Conservation (phyloP, 2,329 filamentous ascomycete species). For the Nothophaeocryptopus gaeumannii region DNA sequence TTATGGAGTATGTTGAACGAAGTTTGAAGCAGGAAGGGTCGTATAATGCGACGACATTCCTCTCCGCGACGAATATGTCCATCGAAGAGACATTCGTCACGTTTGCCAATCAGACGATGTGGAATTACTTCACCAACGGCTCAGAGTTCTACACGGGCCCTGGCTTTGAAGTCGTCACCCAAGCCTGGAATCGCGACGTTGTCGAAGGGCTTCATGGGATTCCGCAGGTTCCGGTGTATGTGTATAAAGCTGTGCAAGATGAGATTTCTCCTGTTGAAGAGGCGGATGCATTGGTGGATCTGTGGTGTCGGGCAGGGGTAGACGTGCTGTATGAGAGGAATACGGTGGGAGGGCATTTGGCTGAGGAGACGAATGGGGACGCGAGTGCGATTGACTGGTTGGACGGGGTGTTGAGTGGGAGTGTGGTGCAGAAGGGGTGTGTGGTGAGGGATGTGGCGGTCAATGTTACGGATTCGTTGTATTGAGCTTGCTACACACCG, state of each 20-base stretch:
- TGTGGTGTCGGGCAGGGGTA: slow-evolving; percentile 40
- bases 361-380: slow-evolving; percentile 36
- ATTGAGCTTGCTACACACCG: not conserved
- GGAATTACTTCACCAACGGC: slow-evolving; percentile 40
- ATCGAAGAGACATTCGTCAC: not conserved
- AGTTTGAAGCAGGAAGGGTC: too few species aligned
- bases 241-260: slow-evolving; percentile 50
- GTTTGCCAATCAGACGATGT: slow-evolving; percentile 33
- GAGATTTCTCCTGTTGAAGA: slow-evolving; percentile 42
- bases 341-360: slow-evolving; percentile 39
- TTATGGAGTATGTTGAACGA: slow-evolving; percentile 5
- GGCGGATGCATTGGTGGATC: slow-evolving; percentile 42
- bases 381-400: slow-evolving; percentile 30
- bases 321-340: slow-evolving; percentile 45
- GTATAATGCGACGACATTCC: not conserved
- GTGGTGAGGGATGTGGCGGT: slow-evolving; percentile 20
- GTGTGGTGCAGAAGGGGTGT: slow-evolving; percentile 16
- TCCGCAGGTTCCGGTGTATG: slow-evolving; percentile 46
- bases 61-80: not conserved
- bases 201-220: slow-evolving; percentile 38
- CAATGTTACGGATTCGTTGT: slow-evolving; percentile 10
- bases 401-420: slow-evolving; percentile 16
- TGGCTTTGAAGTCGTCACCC: slow-evolving; percentile 40
- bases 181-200: slow-evolving; percentile 38
- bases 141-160: slow-evolving; percentile 25